A percentile compares a stretch with the other conserved stretches of the same genome.
These are phyloP conservation scores for Lecanosticta acicola DNA, from an alignment of 2,329 filamentous ascomycete genomes.

Conservation along the genomic window DNA sequence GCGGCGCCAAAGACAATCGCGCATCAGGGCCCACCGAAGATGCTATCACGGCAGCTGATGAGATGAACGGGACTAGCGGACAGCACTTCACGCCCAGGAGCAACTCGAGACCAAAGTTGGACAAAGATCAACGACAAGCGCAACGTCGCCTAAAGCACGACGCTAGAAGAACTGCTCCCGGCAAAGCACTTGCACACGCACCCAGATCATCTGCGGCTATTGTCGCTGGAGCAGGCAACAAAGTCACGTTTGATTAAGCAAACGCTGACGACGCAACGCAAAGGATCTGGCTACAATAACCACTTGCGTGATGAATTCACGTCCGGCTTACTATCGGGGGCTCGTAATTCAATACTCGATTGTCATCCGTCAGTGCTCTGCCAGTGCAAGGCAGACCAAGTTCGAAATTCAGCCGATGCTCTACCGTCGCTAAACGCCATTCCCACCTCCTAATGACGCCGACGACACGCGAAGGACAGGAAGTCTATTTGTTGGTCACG, in stretches of 20 bases:
- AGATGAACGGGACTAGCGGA: conserved; percentile 8
- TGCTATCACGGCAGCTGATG: conserved; percentile 14
- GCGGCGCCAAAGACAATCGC: conserved; percentile 22
- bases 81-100: conserved; percentile 1
- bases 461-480: not conserved
- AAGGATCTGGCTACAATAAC: not conserved
- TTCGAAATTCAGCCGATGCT: not conserved
- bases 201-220: conserved; percentile 70
- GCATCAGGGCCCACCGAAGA: conserved; percentile 15
- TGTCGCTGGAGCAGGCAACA: conserved; percentile 72
- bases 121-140: conserved; percentile 30
- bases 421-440: not conserved
- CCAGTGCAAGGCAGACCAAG: not conserved
- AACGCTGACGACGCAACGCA: not conserved
- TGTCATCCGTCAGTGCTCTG: not conserved
- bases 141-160: conserved; percentile 37
- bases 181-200: conserved; percentile 41
- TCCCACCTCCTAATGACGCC: not conserved
- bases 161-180: conserved; percentile 41
- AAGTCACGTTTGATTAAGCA: conserved; percentile 68
- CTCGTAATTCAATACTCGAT: not conserved
- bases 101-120: conserved; percentile 27
- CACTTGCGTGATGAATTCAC: not conserved
- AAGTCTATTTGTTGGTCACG: not conserved
- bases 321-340: not conserved